Conservation (phyloP, 2,329 filamentous ascomycete species). For the Trichoderma sp. region DNA sequence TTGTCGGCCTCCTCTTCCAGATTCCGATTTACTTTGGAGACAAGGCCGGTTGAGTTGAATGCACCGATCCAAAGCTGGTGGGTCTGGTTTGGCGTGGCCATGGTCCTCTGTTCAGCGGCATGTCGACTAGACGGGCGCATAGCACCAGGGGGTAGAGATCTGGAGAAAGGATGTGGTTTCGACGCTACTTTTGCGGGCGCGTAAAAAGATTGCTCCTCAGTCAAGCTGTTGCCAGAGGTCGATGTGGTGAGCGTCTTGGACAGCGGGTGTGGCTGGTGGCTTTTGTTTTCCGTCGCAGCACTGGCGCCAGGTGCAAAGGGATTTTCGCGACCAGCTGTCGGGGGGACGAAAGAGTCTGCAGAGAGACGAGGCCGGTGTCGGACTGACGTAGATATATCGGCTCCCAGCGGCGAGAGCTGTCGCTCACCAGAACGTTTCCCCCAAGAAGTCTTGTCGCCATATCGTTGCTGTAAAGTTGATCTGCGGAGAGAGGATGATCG, state of each 20-base stretch:
- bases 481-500: constrained; percentile 77
- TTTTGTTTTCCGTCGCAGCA: constrained; percentile 47
- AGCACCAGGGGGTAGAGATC: constrained; percentile 43
- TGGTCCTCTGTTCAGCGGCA: constrained; percentile 35
- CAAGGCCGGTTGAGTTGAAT: constrained; percentile 90
- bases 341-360: constrained; percentile 73
- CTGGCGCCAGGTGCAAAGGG: constrained; percentile 63
- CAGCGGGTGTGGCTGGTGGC: constrained; percentile 73
- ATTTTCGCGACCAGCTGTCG: constrained; percentile 61
- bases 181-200: constrained; percentile 35
- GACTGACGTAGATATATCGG: constrained; percentile 59
- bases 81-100: constrained; percentile 50
- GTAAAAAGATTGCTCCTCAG: constrained; percentile 61
- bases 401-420: constrained; percentile 52
- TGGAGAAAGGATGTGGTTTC: constrained; percentile 42
- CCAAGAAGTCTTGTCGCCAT: constrained; percentile 67
- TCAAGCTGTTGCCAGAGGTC: constrained; percentile 76
- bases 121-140: constrained; percentile 39
- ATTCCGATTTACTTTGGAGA: constrained; percentile 91
- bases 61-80: constrained; percentile 73
- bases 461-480: constrained; percentile 84
- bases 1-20: constrained; percentile 65
- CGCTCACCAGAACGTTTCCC: constrained; percentile 61
- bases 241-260: constrained; percentile 86
- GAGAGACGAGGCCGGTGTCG: constrained; percentile 72